Evolutionary conservation across 441 rosid species (phyloP).

Genomic region (Hura crepitans): DNA sequence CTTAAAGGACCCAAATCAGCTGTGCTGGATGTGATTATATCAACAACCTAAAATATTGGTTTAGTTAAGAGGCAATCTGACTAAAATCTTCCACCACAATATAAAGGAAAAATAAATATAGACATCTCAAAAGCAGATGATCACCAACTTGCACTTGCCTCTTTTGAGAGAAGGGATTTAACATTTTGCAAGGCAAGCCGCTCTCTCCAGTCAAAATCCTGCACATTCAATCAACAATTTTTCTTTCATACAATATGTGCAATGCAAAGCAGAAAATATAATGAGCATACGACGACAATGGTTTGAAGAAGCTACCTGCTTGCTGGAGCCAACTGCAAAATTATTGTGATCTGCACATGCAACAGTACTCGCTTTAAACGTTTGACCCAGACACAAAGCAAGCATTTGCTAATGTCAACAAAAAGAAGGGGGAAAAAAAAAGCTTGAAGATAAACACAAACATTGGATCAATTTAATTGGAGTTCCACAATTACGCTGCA

Average conservation of each 20-base stretch:
- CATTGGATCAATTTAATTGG: background rate
- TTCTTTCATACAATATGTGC: background rate
- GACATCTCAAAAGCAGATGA: background rate
- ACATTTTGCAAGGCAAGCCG: constrained; percentile 61
- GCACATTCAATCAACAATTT: constrained; percentile 31
- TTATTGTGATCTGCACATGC: constrained; percentile 52
- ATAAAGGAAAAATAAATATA: constrained; percentile 6
- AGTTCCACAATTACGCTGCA: no score
- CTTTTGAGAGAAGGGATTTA: constrained; percentile 66
- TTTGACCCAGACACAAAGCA: background rate
- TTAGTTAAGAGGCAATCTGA: no score
- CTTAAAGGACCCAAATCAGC: constrained; percentile 78
- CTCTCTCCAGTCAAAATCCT: constrained; percentile 89
- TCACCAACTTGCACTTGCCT: constrained; percentile 50
- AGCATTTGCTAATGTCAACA: no score
- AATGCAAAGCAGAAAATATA: background rate
- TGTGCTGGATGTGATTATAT: constrained; percentile 63
- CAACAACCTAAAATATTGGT: constrained; percentile 56
- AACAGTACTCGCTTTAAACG: constrained; percentile 16
- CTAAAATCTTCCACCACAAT: background rate
- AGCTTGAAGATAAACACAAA: background rate
- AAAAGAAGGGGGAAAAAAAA: no score
- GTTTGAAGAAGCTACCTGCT: constrained; percentile 43
- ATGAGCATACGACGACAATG: constrained; percentile 2
- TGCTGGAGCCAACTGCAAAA: constrained; percentile 29